These are phyloP conservation scores for Yamadazyma endophytica DNA, from an alignment of 805 yeast species.

Conservation along the genomic window DNA sequence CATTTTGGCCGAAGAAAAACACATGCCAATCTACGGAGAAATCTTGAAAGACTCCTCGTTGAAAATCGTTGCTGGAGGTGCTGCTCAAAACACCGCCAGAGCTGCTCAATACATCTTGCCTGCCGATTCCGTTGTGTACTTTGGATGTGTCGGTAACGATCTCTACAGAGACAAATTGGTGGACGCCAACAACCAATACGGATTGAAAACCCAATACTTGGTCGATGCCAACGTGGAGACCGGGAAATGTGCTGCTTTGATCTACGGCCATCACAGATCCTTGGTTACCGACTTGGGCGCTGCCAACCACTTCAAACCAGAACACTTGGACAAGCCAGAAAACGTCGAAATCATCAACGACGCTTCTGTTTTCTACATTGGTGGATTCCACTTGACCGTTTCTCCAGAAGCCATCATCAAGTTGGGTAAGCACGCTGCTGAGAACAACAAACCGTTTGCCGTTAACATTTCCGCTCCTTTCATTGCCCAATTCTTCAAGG, in stretches of 20 bases:
- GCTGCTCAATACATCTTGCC: constrained; percentile 96
- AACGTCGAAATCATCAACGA: constrained; percentile 83
- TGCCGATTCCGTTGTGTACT: constrained; percentile 75
- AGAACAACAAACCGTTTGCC: constrained; percentile 67
- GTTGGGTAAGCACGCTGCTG: constrained; percentile 91
- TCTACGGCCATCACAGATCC: constrained; percentile 84
- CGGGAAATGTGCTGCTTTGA: constrained; percentile 97
- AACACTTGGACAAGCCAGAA: constrained; percentile 81
- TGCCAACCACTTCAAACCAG: constrained; percentile 92
- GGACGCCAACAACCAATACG: constrained; percentile 83
- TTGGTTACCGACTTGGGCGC: constrained; percentile 96
- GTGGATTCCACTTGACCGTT: constrained; percentile 99
- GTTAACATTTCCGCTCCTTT: constrained; percentile 96
- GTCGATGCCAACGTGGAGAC: constrained; percentile 75
- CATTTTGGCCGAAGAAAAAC: constrained; percentile 78
- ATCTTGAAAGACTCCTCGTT: constrained; percentile 57
- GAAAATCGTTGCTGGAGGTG: constrained; percentile 93
- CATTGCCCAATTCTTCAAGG: constrained; percentile 93
- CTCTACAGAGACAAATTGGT: constrained; percentile 74
- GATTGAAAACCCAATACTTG: constrained; percentile 83
- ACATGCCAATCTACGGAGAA: constrained; percentile 82
- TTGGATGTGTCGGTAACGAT: constrained; percentile 96
- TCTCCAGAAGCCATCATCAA: constrained; percentile 90
- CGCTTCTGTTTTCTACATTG: constrained; percentile 84
- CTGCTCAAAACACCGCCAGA: constrained; percentile 98